Evolutionary conservation across 2,329 filamentous ascomycete genomes (phyloP).

Genomic region (Colletotrichum cordylinicola): DNA sequence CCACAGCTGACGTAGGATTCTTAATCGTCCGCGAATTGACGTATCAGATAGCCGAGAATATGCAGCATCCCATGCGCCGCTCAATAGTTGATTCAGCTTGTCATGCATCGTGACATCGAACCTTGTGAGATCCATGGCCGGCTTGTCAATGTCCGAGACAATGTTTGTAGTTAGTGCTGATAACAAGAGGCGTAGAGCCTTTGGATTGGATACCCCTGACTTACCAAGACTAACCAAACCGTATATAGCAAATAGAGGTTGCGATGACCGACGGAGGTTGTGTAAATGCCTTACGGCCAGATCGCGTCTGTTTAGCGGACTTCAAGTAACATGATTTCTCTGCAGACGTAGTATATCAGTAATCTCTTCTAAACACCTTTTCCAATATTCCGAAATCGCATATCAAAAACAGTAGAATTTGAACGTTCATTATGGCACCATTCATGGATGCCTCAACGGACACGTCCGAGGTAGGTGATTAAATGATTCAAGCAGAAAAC

Average conservation of each 20-base stretch:
- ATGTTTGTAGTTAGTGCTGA: background rate
- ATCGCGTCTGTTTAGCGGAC: background rate
- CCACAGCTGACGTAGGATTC: background rate
- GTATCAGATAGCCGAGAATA: background rate
- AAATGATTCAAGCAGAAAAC: accelerated
- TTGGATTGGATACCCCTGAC: background rate
- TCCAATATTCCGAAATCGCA: accelerated
- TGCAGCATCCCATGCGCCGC: background rate
- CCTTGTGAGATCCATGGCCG: no score
- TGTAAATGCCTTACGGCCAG: background rate
- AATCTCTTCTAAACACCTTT: background rate
- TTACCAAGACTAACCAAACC: background rate
- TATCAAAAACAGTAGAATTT: background rate
- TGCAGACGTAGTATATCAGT: accelerated
- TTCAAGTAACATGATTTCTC: background rate
- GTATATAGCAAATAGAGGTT: background rate
- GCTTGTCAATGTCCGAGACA: background rate
- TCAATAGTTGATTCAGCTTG: background rate
- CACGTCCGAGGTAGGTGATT: background rate
- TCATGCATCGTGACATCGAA: background rate
- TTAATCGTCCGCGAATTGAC: background rate
- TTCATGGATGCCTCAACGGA: background rate
- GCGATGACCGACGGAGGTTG: background rate
- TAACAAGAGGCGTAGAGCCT: background rate
- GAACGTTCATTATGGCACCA: background rate